Evolutionary conservation across 805 yeast species (phyloP), one percentile per base, ranked within the genome.

Genomic region (Saccharomycopsis sp.): DNA sequence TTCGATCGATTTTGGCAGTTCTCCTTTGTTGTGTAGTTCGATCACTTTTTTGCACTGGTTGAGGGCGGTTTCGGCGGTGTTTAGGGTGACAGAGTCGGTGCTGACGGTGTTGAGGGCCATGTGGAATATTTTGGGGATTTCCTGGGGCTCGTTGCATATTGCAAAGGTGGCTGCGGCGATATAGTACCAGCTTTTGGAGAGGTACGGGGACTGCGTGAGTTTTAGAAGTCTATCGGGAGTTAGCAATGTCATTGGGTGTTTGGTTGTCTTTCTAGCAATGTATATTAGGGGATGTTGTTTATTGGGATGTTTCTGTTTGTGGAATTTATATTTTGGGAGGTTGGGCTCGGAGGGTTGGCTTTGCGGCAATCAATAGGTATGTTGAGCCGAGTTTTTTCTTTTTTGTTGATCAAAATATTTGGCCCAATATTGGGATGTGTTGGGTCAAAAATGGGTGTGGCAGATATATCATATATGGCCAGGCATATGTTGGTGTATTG

Each of bases 91-190:
- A 12, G 2, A 7, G 14, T 41, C 50, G 51, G 50, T 9, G 47
- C 41, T 21, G 52, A 41, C 52, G 66, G 70, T 14, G 65, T 21
- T 46, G 34, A 24, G 24, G 1, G 91, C 90, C 71, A 84, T 85
- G 61, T 87, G 87, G 68, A 85, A 87, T 2, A 91, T 67, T 57
- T 74, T 76, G 1, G 96, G 91, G 34, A 90, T 80, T 62, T 88
- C 97, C 54, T 84, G 81, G 0, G 97, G 96, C 60, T 79, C 80
- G 66, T 91, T 91, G 65, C 92, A 85, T 3, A 85, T 91, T 1
- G 92, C 81, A 53, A 91, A 76, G 8, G 95, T 81, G 0, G 92
- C 87, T 7, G 94, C 87, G 0, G 96, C 92, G 20, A 90, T 73
- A 44, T 83, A 72, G 67, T 84, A 88, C 97, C 97, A 91, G 21